Evolutionary conservation across 345 rosid genomes (phyloP), one percentile per base, ranked within the genome.

Genomic region (Luvunga scandens): DNA sequence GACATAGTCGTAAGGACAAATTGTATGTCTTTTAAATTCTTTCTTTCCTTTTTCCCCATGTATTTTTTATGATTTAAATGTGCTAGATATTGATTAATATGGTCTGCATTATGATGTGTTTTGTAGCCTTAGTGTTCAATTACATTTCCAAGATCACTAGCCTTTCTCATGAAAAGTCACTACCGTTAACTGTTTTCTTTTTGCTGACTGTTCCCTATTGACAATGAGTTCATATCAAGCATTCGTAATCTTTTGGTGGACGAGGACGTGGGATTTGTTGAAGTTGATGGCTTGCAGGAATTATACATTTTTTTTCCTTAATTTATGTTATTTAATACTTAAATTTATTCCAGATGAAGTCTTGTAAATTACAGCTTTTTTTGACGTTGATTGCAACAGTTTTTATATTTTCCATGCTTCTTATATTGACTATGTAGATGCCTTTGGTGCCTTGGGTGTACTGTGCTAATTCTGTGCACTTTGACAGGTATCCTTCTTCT

Each of bases 401-500:
- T 24, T 30, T 45, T 64, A 18, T 45, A 61, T 27, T 42, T 28
- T 63, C 21, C 60, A 39, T 5, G 33, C 39, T 30, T 31, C 42
- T 75, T 42, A 30, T 34, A 36, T 39, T 48, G 30, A 63, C 9
- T 4, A 19, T 12, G 21, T 45, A 28, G 61, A 63, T 45, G 1
- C 21, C 31, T 63, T 30, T 22, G 5, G 64, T 45, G 1, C 21
- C 31, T 63, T 30, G 19, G 5, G 64, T 48, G 25, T 38, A 45
- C 55, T 77, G 33, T 55, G 60, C 31, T 34, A 62, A 48, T 75
- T 55, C 39, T 69, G 70, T 63, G 25, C 16, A 5, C n/a, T 73
- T 10, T 68, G 66, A 76, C 31, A 90, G 93, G 88, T 68, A 67
- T 73, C 71, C 87, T 70, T 74, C 87, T 66, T 76, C 85, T 70